Evolutionary conservation across 2,329 filamentous ascomycete genomes (phyloP).

Genomic region (Curvularia sp.): DNA sequence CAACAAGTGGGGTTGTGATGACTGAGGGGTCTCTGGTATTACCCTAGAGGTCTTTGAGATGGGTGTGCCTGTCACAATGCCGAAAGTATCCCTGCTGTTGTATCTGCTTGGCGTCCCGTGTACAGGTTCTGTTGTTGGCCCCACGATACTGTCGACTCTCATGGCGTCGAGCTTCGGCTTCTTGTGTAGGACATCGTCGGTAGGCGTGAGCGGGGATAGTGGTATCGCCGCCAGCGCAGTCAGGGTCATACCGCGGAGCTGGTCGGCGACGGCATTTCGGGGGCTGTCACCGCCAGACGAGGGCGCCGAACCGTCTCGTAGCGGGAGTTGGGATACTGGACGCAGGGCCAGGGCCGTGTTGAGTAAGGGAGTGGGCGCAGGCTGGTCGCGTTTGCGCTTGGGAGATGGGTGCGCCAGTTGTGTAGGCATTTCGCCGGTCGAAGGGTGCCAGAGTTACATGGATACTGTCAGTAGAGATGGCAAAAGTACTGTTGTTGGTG

Average conservation of each 20-base stretch:
- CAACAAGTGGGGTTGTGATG: slow-evolving; percentile 45
- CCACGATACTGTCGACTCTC: slow-evolving; percentile 28
- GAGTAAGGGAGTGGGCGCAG: slow-evolving; percentile 39
- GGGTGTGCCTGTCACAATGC: slow-evolving; percentile 13
- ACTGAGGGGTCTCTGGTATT: slow-evolving; percentile 45
- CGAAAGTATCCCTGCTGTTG: slow-evolving; percentile 7
- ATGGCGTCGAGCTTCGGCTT: slow-evolving; percentile 46
- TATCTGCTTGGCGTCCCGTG: slow-evolving; percentile 7
- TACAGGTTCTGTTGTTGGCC: slow-evolving; percentile 22
- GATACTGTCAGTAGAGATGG: slow-evolving; percentile 20
- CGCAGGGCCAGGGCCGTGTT: slow-evolving; percentile 46
- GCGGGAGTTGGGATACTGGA: slow-evolving; percentile 33
- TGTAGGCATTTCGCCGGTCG: slow-evolving; percentile 44
- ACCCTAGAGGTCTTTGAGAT: slow-evolving; percentile 20
- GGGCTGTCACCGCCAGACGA: slow-evolving; percentile 42
- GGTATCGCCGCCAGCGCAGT: slow-evolving; percentile 38
- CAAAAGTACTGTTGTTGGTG: slow-evolving; percentile 9
- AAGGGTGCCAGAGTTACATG: slow-evolving; percentile 37
- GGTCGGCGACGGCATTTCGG: slow-evolving; percentile 47
- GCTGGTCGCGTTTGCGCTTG: slow-evolving; percentile 50
- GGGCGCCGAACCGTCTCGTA: slow-evolving; percentile 33
- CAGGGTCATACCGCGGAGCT: slow-evolving; percentile 45
- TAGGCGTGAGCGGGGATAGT: slow-evolving; percentile 46
- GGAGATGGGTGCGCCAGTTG: slow-evolving; percentile 47
- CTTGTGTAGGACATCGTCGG: slow-evolving; percentile 46